Conservation (phyloP, 164 flowering plant species). For the Saururus chinensis region DNA sequence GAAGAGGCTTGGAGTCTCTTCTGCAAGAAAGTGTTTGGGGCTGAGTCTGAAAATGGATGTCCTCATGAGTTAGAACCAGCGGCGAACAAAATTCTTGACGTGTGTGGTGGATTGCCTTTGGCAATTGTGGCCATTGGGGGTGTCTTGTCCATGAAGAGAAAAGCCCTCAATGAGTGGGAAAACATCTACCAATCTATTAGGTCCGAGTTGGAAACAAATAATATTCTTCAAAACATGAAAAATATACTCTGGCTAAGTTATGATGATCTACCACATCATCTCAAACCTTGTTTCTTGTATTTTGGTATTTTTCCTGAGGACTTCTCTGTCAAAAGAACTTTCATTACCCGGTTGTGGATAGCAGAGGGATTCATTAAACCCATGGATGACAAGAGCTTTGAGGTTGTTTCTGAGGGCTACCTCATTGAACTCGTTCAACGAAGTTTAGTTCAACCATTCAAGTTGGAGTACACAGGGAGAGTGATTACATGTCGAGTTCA, state of each 20-base stretch:
- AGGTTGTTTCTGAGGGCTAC: conserved; percentile 6
- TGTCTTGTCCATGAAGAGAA: not conserved
- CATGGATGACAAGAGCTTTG: conserved; percentile 1
- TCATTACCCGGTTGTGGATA: no score
- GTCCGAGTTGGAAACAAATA: no score
- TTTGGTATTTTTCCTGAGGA: no score
- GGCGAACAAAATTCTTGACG: not conserved
- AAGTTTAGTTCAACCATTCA: conserved; percentile 8
- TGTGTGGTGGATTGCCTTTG: not conserved
- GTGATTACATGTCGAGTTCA: conserved; percentile 30
- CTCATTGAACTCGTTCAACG: conserved; percentile 1
- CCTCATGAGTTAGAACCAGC: not conserved
- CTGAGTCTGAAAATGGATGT: not conserved
- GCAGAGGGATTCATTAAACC: conserved; percentile 3
- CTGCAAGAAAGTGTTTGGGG: not conserved
- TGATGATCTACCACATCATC: no score
- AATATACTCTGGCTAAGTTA: conserved; percentile 3
- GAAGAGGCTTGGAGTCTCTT: not conserved
- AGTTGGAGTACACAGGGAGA: no score
- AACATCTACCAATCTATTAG: not conserved
- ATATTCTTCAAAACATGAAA: no score
- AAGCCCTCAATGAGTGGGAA: not conserved
- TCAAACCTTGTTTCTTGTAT: no score
- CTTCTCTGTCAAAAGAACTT: no score
- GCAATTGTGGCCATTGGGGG: no score